Base-by-base conservation (phyloP, 257 asterid species). In the Capsicum rhomboideum region DNA sequence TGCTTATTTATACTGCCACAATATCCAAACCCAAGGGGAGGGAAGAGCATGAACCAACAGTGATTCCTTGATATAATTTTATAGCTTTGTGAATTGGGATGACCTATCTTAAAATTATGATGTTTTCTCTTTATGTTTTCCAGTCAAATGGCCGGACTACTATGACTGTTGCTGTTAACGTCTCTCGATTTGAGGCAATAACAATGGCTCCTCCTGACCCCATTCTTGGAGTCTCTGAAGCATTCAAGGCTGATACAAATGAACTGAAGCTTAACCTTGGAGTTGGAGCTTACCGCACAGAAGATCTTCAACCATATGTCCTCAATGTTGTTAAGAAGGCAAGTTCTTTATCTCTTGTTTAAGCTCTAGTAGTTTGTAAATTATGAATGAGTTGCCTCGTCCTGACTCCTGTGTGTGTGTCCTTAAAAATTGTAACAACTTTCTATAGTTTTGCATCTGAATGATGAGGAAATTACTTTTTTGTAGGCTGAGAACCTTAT, bases 201-300 rank as follows among this genome's bases (percentile, higher is more conserved):
- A 85, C 95, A 42, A 92, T 96, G 99, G 98, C 99, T 77, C 99
- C 99, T 71, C 96, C 99, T 34, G 99, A 96, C 89, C 99, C 98
- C 72, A 94, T 96, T 85, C 98, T 96, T 58, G 98, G 98, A 58
- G 99, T 96, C 82, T 94, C 99, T 78, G 99, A 96, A 84, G 98
- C 99, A 77, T 96, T 96, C 89, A 93, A 77, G 88, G 98, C 98
- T 20, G 99, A 96, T 87, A 91, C 92, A 10, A 21, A 90, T 81
- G 99, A 94, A 74, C 85, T 92, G 93, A 96, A 96, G 90, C 94
- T 94, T 61, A 96, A 96, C 89, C 99, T 96, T 86, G 98, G 98
- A 21, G 98, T 96, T 8, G 98, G 99, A 84, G 98, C 98, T 74
- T 94, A 96, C 87, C 97, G 99, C 82, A 96, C 99, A 6, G 98